Evolutionary conservation across 805 yeast genomes (phyloP).

Genomic region (Ogataea nakhonphanomensis): DNA sequence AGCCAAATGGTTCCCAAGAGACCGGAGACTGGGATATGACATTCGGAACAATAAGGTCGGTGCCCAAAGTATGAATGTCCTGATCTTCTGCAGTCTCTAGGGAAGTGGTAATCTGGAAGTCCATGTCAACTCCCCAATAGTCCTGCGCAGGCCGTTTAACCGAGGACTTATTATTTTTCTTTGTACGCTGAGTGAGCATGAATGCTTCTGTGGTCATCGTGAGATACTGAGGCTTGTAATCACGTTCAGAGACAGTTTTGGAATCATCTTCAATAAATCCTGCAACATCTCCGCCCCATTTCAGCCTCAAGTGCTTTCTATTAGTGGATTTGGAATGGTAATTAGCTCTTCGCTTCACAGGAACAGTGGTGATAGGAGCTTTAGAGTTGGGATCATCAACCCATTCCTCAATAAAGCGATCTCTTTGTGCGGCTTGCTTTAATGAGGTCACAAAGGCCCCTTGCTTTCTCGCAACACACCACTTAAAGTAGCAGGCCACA

Average conservation of each 20-base stretch:
- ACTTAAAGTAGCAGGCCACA: constrained; percentile 85
- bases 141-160: constrained; percentile 16
- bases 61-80: constrained; percentile 47
- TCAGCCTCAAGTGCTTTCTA: constrained; percentile 34
- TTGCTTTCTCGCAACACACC: constrained; percentile 74
- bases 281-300: constrained; percentile 40
- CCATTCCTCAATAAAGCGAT: constrained; percentile 79
- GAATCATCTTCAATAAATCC: constrained; percentile 21
- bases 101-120: constrained; percentile 24
- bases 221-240: constrained; percentile 43
- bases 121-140: constrained; percentile 21
- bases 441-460: constrained; percentile 63
- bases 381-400: constrained; percentile 56
- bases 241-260: constrained; percentile 5
- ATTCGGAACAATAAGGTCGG: constrained; percentile 65
- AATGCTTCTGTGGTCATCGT: constrained; percentile 68
- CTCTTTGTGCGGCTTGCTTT: constrained; percentile 59
- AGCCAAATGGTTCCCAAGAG: constrained; percentile 81
- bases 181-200: constrained; percentile 19
- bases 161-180: constrained; percentile 10
- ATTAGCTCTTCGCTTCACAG: constrained; percentile 50
- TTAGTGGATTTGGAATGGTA: constrained; percentile 32
- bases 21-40: constrained; percentile 90
- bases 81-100: constrained; percentile 31
- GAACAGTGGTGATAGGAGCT: constrained; percentile 52